Base-by-base conservation (phyloP, 306 rosid genomes). In the Vigna mungo region DNA sequence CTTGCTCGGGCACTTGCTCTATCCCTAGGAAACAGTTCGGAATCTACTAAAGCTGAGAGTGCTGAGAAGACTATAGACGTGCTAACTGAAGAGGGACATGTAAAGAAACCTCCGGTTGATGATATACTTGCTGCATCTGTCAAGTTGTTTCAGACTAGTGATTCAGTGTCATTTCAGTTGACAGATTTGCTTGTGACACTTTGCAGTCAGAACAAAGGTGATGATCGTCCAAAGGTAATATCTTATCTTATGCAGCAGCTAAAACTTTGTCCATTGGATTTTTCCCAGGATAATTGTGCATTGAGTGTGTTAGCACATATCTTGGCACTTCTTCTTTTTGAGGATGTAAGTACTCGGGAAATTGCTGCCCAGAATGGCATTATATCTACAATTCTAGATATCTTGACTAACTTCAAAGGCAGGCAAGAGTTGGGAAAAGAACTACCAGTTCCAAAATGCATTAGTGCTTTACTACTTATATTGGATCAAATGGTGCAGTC, bases 181-280 rank as follows among this genome's bases (percentile, higher is more conserved):
- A 87, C 97, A n/a, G 99, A 96, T 88, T 88, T 96, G 88, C 91
- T 96, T 70, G 91, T 87, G 46, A 93, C 96, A 74, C 97, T 92
- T 55, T 85, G 98, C 84, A 90, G 77, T 64, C 97, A 89, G 79
- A 91, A 86, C 88, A 93, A 92, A 87, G 99, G 99, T 56, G 94
- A 92, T 44, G 93, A 93, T 70, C 94, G 98, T 47, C 89, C 96
- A 37, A 92, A 80, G 87, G 94, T 95, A 84, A 72, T 80, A 74
- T 89, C 96, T 85, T 93, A 87, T 91, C 91, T 96, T 73, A 82
- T 91, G 88, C 98, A 96, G 87, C 99, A 96, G 83, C 90, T 95
- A 71, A 89, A 92, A 88, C 91, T 87, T 83, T 93, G 94, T 74
- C 93, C 94, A 4, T 62, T 79, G 83, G 99, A 95, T 68, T 95